A percentile compares a stretch with the other conserved stretches of the same genome.
phyloP scores from a whole-genome alignment of 345 rosid genomes.

The Salix dunnii region DNA sequence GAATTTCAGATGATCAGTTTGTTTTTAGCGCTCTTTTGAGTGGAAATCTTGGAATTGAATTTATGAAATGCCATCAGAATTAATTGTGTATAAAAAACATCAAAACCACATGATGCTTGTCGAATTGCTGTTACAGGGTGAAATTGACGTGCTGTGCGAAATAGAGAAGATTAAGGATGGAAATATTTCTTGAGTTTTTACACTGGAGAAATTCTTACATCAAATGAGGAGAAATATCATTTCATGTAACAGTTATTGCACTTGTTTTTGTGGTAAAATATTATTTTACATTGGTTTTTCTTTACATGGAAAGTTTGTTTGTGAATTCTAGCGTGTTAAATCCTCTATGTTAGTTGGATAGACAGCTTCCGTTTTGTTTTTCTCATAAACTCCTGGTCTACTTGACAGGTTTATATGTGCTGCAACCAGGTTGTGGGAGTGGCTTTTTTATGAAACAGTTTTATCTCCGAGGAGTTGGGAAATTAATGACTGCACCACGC shows the following conservation, averaged over 20 bases:
- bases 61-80: background rate
- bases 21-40: background rate
- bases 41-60: background rate
- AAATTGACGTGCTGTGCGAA: background rate
- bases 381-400: background rate
- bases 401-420: conserved; percentile 18
- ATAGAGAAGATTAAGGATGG: background rate
- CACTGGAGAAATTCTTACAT: background rate
- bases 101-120: background rate
- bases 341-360: background rate
- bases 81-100: background rate
- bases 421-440: background rate
- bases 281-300: background rate
- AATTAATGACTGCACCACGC: background rate
- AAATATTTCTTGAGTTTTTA: background rate
- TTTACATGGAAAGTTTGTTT: background rate
- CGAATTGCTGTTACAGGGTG: background rate
- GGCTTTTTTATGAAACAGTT: background rate
- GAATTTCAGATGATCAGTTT: background rate
- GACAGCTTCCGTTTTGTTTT: background rate
- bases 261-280: background rate
- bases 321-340: background rate
- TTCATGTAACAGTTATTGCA: background rate
- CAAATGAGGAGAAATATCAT: background rate
- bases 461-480: background rate